These are phyloP conservation scores for Pholiota microspora DNA, from an alignment of 768 basidiomycete species.

Conservation along the genomic window DNA sequence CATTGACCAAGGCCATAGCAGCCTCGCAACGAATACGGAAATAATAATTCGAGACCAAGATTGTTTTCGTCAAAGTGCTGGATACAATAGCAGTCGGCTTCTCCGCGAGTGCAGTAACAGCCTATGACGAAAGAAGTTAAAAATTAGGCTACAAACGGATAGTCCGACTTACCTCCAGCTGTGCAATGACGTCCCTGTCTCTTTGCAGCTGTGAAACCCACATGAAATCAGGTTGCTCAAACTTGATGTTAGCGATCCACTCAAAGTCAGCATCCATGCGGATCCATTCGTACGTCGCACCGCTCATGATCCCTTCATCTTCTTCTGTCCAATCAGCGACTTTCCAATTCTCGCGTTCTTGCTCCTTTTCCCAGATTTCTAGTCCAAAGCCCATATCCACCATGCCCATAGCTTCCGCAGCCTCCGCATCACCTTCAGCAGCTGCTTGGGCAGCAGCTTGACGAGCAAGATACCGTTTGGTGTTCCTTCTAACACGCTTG, in stretches of 20 bases:
- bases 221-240: conserved; percentile 97
- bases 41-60: conserved; percentile 93
- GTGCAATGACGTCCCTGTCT: conserved; percentile 95
- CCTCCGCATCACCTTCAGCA: conserved; percentile 88
- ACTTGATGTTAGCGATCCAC: conserved; percentile 92
- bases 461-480: conserved; percentile 91
- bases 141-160: too few relatives aligned
- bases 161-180: conserved; percentile 74
- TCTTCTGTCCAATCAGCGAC: conserved; percentile 98
- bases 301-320: conserved; percentile 89
- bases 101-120: conserved; percentile 82
- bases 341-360: conserved; percentile 91
- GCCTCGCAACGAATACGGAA: conserved; percentile 96
- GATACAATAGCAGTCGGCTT: conserved; percentile 85
- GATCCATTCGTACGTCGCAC: conserved; percentile 99
- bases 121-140: conserved; percentile 44
- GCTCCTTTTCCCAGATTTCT: conserved; percentile 95
- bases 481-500: conserved; percentile 93
- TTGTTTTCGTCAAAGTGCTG: conserved; percentile 89
- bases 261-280: conserved; percentile 99
- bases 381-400: conserved; percentile 93
- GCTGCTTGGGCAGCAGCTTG: conserved; percentile 93
- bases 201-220: conserved; percentile 96
- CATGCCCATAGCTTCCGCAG: conserved; percentile 91
- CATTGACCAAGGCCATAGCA: conserved; percentile 76